phyloP scores from a whole-genome alignment of 2,329 filamentous ascomycete genomes.

The Simplicillium sp. region DNA sequence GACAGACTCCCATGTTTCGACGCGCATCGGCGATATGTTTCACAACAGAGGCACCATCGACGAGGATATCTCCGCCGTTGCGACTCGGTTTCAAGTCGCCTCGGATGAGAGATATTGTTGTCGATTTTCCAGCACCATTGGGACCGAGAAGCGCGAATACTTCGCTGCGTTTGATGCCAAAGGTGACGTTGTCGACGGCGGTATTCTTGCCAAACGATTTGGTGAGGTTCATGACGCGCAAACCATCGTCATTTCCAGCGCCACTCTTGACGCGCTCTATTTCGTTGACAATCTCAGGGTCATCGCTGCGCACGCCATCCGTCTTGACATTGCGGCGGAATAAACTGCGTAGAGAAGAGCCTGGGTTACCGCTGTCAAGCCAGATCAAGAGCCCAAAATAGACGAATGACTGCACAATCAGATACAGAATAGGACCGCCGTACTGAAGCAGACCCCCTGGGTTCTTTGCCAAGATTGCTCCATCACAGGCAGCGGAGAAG shows the following conservation, averaged over 20 bases:
- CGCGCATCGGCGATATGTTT: constrained; percentile 63
- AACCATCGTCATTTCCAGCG: constrained; percentile 43
- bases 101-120: constrained; percentile 78
- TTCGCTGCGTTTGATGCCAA: constrained; percentile 69
- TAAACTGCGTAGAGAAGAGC: constrained; percentile 38
- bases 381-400: constrained; percentile 68
- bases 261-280: constrained; percentile 45
- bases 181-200: constrained; percentile 82
- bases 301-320: constrained; percentile 22
- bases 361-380: constrained; percentile 66
- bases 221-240: constrained; percentile 70
- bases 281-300: constrained; percentile 58
- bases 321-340: constrained; percentile 21
- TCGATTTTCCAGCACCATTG: constrained; percentile 87
- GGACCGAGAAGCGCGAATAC: constrained; percentile 85
- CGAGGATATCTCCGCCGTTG: constrained; percentile 68
- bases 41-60: constrained; percentile 70
- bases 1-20: constrained; percentile 78
- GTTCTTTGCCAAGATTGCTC: constrained; percentile 51
- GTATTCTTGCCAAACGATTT: constrained; percentile 69
- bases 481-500: constrained; percentile 71
- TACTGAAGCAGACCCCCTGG: constrained; percentile 66
- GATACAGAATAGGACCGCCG: constrained; percentile 76
- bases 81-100: constrained; percentile 72
- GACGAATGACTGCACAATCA: constrained; percentile 62